phyloP scores from a whole-genome alignment of 1,284 basidiomycete species.

The Ustilago nuda region DNA sequence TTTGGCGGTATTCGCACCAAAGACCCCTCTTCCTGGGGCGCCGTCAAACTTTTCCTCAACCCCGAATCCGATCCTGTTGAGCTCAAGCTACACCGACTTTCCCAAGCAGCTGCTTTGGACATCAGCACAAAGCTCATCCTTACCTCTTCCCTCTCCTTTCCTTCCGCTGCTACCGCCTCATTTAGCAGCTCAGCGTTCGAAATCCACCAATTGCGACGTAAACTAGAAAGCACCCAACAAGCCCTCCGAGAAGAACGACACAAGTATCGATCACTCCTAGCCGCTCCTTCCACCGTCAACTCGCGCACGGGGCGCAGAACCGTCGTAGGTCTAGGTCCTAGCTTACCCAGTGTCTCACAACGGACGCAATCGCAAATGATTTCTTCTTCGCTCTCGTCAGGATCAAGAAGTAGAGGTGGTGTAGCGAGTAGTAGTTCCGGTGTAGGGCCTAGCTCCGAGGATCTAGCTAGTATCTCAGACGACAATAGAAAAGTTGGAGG shows the following conservation, averaged over 20 bases:
- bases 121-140: constrained; percentile 19
- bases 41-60: constrained; percentile 29
- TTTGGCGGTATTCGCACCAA: constrained; percentile 11
- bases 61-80: constrained; percentile 8
- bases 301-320: constrained; percentile 14
- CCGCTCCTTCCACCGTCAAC: constrained; percentile 21
- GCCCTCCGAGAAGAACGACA: constrained; percentile 42
- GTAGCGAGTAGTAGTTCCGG: constrained; percentile 24
- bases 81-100: constrained; percentile 14
- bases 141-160: not conserved
- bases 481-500: not conserved
- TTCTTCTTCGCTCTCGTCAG: constrained; percentile 9
- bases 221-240: constrained; percentile 29
- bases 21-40: not conserved
- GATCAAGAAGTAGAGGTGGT: not conserved
- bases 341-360: constrained; percentile 4
- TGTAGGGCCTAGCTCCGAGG: constrained; percentile 24
- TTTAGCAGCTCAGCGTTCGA: constrained; percentile 4
- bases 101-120: not conserved
- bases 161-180: not conserved
- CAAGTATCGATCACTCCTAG: constrained; percentile 51
- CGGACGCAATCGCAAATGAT: not conserved
- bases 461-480: not conserved
- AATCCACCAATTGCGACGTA: constrained; percentile 13
- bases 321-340: constrained; percentile 21